Percentiles rank a stretch among this genome's conserved stretches.
These are phyloP conservation scores for Saccharomyces cerevisiae DNA, from an alignment of 805 yeast species.

Conservation along the genomic window DNA sequence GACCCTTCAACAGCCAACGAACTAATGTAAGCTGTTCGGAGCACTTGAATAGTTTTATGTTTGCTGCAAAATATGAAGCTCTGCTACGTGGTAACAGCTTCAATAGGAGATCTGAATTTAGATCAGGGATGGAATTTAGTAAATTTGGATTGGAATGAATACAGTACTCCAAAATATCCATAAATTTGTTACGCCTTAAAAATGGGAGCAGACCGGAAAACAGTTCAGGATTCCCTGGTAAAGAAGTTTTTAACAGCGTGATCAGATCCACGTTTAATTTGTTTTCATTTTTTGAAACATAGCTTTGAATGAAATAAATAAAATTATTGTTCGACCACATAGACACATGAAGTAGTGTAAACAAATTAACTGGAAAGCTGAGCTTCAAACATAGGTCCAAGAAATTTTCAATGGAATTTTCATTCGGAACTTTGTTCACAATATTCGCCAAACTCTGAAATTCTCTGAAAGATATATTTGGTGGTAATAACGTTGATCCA, in stretches of 20 bases:
- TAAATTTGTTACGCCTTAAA: not conserved
- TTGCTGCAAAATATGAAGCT: not conserved
- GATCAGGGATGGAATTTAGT: not conserved
- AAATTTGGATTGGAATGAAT: not conserved
- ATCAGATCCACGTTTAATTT: not conserved
- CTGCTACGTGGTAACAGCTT: not conserved
- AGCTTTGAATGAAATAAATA: conserved; percentile 6
- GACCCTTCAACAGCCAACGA: not conserved
- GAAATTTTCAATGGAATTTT: conserved; percentile 13
- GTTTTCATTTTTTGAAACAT: conserved; percentile 1
- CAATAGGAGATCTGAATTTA: not conserved
- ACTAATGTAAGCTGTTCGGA: not conserved
- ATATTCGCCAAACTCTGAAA: conserved; percentile 12
- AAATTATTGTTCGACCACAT: conserved; percentile 11
- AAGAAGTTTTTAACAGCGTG: not conserved
- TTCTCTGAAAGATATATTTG: conserved; percentile 9
- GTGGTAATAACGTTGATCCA: conserved; percentile 19
- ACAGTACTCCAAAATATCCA: not conserved
- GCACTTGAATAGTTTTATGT: not conserved
- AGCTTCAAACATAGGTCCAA: conserved; percentile 10
- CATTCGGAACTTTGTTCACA: conserved; percentile 10
- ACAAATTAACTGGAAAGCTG: conserved; percentile 3
- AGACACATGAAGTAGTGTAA: conserved; percentile 4
- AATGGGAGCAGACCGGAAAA: conserved; percentile 1
- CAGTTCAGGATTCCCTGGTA: conserved; percentile 1